Evolutionary conservation across 768 basidiomycete genomes (phyloP).

Genomic region (Leccinum obscurum): DNA sequence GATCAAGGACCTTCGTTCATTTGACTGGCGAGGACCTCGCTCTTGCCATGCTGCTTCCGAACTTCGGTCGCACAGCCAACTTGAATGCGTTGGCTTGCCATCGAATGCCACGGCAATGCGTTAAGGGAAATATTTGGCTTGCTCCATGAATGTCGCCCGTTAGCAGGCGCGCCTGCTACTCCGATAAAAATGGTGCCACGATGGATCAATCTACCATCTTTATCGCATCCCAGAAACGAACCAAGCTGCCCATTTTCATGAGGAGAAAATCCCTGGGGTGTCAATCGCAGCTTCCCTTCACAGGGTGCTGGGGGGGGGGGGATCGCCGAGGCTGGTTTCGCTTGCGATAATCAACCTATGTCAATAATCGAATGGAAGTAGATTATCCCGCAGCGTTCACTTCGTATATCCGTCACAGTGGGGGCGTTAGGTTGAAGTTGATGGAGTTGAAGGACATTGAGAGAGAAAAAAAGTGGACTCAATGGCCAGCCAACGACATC

Average conservation of each 20-base stretch:
- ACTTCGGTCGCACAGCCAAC: slow-evolving; percentile 1
- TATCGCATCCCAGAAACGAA: slow-evolving; percentile 9
- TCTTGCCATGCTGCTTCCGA: slow-evolving; percentile 1
- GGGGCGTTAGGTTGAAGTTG: too few relatives aligned
- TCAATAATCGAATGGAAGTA: neutral
- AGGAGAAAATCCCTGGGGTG: neutral
- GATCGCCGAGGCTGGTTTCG: neutral
- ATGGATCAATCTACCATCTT: neutral
- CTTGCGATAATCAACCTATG: neutral
- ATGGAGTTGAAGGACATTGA: too few relatives aligned
- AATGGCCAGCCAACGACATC: too few relatives aligned
- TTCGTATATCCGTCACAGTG: too few relatives aligned
- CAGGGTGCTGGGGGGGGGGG: neutral
- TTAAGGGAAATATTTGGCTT: neutral
- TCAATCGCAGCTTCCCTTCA: neutral
- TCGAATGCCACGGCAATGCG: neutral
- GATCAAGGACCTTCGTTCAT: too few relatives aligned
- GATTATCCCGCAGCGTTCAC: neutral
- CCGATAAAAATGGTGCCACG: neutral
- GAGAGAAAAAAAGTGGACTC: neutral
- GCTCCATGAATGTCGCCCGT: slow-evolving; percentile 3
- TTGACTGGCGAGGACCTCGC: neutral
- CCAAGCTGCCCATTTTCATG: slow-evolving; percentile 1
- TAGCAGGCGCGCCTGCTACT: slow-evolving; percentile 16
- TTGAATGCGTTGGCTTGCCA: neutral